A percentile compares a stretch with the other conserved stretches of the same genome.
phyloP scores from a whole-genome alignment of 495 filamentous ascomycete genomes.

The Hypoxylon fragiforme region DNA sequence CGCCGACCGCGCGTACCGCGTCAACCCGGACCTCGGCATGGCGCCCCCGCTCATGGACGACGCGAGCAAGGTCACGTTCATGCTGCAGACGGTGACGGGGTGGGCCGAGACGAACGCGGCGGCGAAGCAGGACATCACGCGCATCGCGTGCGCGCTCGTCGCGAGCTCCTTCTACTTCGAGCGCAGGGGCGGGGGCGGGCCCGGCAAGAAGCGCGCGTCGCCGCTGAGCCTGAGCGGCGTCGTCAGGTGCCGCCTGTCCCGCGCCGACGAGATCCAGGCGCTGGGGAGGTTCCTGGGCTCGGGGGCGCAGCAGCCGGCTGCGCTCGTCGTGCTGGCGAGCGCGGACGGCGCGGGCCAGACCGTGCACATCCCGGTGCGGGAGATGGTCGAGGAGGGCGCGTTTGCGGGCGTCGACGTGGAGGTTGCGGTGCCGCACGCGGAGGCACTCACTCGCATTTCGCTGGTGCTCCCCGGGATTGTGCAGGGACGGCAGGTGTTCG shows the following conservation, averaged over 20 bases:
- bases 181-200: background rate
- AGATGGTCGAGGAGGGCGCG: background rate
- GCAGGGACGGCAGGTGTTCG: background rate
- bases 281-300: background rate
- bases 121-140: background rate
- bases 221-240: background rate
- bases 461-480: background rate
- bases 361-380: background rate
- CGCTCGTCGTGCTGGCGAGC: background rate
- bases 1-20: background rate
- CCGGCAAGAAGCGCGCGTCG: background rate
- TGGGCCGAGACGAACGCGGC: background rate
- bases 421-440: background rate
- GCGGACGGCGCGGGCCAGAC: background rate
- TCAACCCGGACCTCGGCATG: background rate
- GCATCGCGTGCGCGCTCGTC: background rate
- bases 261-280: background rate
- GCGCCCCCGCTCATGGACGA: background rate
- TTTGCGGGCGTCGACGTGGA: background rate
- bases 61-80: background rate
- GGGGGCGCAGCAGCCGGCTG: background rate
- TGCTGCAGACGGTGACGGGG: background rate
- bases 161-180: background rate
- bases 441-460: background rate
- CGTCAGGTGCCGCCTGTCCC: background rate